These are phyloP conservation scores for Jacaranda copaia DNA, from an alignment of 257 asterid species.

Conservation along the genomic window DNA sequence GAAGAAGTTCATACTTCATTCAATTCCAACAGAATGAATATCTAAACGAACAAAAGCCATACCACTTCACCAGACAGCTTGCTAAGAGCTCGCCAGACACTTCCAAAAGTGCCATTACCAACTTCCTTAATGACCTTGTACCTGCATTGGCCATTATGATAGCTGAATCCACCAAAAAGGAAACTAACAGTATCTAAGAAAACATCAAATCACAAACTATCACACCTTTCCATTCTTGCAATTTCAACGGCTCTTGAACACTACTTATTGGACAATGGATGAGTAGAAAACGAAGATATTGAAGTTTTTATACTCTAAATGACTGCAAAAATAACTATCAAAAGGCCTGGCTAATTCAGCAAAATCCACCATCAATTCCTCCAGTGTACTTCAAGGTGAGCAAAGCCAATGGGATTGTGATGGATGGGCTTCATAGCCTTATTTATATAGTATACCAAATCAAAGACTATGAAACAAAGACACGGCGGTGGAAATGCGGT, in stretches of 20 bases:
- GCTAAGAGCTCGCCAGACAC: constrained; percentile 94
- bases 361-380: constrained; percentile 60
- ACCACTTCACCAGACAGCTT: constrained; percentile 98
- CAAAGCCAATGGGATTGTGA: constrained; percentile 45
- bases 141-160: constrained; percentile 49
- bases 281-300: constrained; percentile 25
- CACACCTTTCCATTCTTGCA: constrained; percentile 83
- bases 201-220: constrained; percentile 24
- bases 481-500: constrained; percentile 39
- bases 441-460: constrained; percentile 48
- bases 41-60: constrained; percentile 32
- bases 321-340: constrained; percentile 47
- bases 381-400: constrained; percentile 43
- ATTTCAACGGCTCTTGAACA: constrained; percentile 50
- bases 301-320: constrained; percentile 41
- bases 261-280: constrained; percentile 41
- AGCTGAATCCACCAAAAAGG: constrained; percentile 16
- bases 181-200: not conserved
- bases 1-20: not conserved
- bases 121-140: constrained; percentile 90
- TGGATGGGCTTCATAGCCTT: constrained; percentile 65
- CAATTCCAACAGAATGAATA: not conserved
- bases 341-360: constrained; percentile 63
- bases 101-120: constrained; percentile 97
- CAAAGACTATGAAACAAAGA: constrained; percentile 42